Evolutionary conservation across 441 rosid species (phyloP), one percentile per base, ranked within the genome.

Genomic region (Hypseocharis bilobata): DNA sequence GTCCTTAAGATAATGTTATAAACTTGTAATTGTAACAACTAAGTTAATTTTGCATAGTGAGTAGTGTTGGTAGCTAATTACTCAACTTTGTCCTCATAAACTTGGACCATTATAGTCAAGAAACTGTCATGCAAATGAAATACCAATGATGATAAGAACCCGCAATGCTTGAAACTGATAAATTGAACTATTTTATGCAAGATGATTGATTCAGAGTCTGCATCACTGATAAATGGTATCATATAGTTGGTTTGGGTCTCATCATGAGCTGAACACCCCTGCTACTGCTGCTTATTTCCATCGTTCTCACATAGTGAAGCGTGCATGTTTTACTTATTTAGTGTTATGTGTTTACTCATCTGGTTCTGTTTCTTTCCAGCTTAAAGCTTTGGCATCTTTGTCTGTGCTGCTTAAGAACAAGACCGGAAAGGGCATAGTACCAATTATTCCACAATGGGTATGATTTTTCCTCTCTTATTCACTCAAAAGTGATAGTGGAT

Each of bases 391-490:
- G 74, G 67, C 86, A 74, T 77, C 90, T 72, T 61, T 90, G 32
- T 83, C 91, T 61, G 71, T 51, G 51, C 68, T 87, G 65, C 70
- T 93, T 65, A 87, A 90, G 84, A 79, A 85, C 61, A 93, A 84
- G 87, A 70, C 89, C 63, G 86, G 77, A 65, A 91, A 87, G 82
- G 93, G 86, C 29, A 34, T 90, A 68, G 72, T 80, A 66, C 85
- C 74, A 0, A 69, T 84, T 60, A 82, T 93, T 74, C 96, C 96
- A 23, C 98, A 93, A 78, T 93, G 97, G 98, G 98, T 93, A 80
- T 69, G 77, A 16, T 67, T 63, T 60, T 70, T 61, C 13, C 23
- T 63, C n/a, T 60, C 49, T 61, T 34, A 14, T 27, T n/a, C n/a
- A n/a, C n/a, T n/a, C n/a, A n/a, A n/a, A n/a, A n/a, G n/a, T n/a